Conservation (phyloP, 352 stramenopile species). For the Globisporangium nodosum region DNA sequence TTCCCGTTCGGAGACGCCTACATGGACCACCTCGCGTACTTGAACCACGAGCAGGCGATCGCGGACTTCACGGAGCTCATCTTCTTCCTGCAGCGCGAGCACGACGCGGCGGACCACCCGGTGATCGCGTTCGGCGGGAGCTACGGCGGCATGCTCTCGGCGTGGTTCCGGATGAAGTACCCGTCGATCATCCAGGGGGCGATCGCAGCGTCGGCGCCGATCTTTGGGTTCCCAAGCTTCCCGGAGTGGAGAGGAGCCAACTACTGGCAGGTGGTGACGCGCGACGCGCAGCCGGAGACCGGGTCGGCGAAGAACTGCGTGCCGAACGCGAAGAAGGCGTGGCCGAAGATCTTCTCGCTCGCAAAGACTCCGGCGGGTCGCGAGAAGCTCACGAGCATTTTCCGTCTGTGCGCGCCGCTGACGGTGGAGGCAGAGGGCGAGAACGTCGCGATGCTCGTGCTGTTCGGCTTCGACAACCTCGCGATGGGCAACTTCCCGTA, state of each 20-base stretch:
- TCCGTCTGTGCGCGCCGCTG: slow-evolving; percentile 65
- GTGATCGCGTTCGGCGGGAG: slow-evolving; percentile 95
- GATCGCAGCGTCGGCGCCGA: slow-evolving; percentile 92
- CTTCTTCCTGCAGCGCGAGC: slow-evolving; percentile 71
- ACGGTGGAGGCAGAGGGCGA: slow-evolving; percentile 34
- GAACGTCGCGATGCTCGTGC: slow-evolving; percentile 62
- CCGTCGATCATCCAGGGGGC: slow-evolving; percentile 87
- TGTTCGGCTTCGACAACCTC: slow-evolving; percentile 90
- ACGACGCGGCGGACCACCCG: slow-evolving; percentile 60
- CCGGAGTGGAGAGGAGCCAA: slow-evolving; percentile 52
- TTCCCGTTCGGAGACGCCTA: slow-evolving; percentile 70
- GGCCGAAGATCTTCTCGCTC: slow-evolving; percentile 68
- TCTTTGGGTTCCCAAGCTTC: slow-evolving; percentile 85
- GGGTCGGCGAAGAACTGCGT: slow-evolving; percentile 75
- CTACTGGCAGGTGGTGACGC: slow-evolving; percentile 84
- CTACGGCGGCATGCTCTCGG: slow-evolving; percentile 94
- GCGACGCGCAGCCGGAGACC: slow-evolving; percentile 57
- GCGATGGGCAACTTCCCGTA: slow-evolving; percentile 96
- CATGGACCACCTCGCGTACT: slow-evolving; percentile 73
- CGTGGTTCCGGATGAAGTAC: slow-evolving; percentile 96
- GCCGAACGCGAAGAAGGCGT: slow-evolving; percentile 78
- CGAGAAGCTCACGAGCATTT: slow-evolving; percentile 45
- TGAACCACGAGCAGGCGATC: slow-evolving; percentile 90
- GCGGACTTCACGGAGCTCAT: slow-evolving; percentile 91
- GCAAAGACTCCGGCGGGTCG: slow-evolving; percentile 54